Evolutionary conservation across 1,284 basidiomycete genomes (phyloP).

Genomic region (Puccinia horiana): DNA sequence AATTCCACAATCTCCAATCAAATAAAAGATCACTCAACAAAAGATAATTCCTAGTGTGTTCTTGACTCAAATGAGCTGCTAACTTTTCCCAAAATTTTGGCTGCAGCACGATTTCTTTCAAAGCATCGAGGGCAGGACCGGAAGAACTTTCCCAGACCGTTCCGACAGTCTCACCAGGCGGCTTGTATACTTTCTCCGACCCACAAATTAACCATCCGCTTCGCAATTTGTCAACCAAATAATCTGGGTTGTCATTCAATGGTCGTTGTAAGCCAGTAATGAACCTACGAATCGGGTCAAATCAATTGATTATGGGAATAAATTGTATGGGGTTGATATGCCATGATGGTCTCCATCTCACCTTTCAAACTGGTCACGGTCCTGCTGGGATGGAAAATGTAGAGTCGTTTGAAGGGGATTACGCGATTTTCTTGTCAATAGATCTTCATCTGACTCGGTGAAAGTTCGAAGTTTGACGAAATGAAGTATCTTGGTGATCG

Average conservation of each 20-base stretch:
- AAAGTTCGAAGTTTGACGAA: constrained; percentile 84
- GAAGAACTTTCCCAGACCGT: constrained; percentile 69
- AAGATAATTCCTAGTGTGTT: constrained; percentile 59
- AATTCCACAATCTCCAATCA: not conserved
- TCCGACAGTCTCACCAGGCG: constrained; percentile 60
- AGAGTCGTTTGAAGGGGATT: constrained; percentile 69
- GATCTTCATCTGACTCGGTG: constrained; percentile 65
- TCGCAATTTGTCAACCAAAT: constrained; percentile 74
- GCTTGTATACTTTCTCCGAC: constrained; percentile 63
- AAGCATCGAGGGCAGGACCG: constrained; percentile 65
- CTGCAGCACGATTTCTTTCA: constrained; percentile 64
- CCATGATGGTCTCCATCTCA: not conserved
- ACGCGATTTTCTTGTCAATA: constrained; percentile 76
- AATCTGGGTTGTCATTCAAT: constrained; percentile 43
- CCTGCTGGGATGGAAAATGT: constrained; percentile 50
- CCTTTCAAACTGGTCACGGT: constrained; percentile 27
- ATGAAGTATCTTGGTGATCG: constrained; percentile 72
- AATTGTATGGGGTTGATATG: not conserved
- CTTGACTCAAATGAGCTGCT: constrained; percentile 56
- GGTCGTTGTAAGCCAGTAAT: constrained; percentile 4
- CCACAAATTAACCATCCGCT: constrained; percentile 88
- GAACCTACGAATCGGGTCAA: constrained; percentile 11
- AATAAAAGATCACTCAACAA: constrained; percentile 7
- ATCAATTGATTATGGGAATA: not conserved
- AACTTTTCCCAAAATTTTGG: constrained; percentile 67